phyloP scores from a whole-genome alignment of 2,329 filamentous ascomycete species.

The Ascochyta rabiei region DNA sequence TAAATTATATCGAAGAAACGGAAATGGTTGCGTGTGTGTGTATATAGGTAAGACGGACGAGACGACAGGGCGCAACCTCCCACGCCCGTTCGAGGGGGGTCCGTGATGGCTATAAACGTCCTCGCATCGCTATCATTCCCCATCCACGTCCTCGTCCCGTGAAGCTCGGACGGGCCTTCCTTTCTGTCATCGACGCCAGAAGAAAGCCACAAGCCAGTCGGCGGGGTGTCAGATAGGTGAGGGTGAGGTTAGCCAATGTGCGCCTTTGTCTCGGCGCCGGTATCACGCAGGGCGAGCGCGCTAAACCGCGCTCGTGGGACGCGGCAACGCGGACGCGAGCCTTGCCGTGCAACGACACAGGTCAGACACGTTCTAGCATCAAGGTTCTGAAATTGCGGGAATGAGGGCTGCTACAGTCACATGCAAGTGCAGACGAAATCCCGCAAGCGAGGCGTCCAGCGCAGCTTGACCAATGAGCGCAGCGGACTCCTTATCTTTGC shows the following conservation, averaged over 20 bases:
- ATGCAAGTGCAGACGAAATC: conserved; percentile 4
- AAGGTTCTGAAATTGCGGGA: conserved; percentile 1
- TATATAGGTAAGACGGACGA: not conserved
- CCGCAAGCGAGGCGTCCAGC: not conserved
- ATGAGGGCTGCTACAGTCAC: conserved; percentile 1
- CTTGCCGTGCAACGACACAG: not conserved
- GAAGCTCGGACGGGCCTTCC: conserved; percentile 21
- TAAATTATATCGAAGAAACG: not conserved
- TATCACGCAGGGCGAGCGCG: conserved; percentile 28
- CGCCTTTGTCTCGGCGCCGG: conserved; percentile 21
- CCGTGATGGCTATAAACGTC: conserved; percentile 20
- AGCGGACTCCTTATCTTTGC: conserved; percentile 10
- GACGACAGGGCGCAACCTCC: conserved; percentile 4
- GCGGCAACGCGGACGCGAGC: not conserved
- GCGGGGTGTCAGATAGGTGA: conserved; percentile 41
- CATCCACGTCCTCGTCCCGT: conserved; percentile 9
- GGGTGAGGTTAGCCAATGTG: conserved; percentile 34
- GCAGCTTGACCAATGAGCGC: conserved; percentile 1
- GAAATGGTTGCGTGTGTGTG: not conserved
- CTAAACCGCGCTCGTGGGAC: conserved; percentile 11
- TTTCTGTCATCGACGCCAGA: conserved; percentile 23
- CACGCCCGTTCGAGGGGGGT: conserved; percentile 17
- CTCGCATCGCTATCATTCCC: conserved; percentile 9
- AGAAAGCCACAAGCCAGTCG: conserved; percentile 26
- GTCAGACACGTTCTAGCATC: conserved; percentile 1